Evolutionary conservation across 2,329 filamentous ascomycete species (phyloP).

Genomic region (Trichophyton equinum): DNA sequence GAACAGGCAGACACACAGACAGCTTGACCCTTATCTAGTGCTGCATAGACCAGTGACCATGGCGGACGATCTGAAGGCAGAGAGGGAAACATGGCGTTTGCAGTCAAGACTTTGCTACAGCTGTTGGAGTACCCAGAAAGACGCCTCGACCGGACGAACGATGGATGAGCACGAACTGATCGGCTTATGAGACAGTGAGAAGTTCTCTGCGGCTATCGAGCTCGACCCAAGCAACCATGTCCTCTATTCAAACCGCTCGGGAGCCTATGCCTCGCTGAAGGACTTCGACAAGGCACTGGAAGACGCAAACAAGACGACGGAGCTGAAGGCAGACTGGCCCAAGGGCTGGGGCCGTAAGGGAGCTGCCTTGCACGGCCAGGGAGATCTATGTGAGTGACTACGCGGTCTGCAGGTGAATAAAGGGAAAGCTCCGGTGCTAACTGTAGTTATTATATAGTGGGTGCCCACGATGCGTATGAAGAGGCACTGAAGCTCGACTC

Average conservation of each 20-base stretch:
- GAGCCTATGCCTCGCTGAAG: conserved; percentile 72
- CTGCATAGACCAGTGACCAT: conserved; percentile 29
- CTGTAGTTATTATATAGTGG: conserved; percentile 40
- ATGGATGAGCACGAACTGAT: neutral
- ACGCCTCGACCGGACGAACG: neutral
- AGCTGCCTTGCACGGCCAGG: conserved; percentile 73
- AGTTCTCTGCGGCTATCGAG: conserved; percentile 87
- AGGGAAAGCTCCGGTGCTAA: conserved; percentile 3
- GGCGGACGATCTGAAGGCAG: conserved; percentile 80
- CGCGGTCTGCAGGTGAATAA: conserved; percentile 11
- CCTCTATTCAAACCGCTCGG: conserved; percentile 94
- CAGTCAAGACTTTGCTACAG: conserved; percentile 93
- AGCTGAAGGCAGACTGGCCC: conserved; percentile 94
- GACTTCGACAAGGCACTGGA: conserved; percentile 73
- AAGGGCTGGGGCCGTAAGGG: conserved; percentile 95
- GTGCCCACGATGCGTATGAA: conserved; percentile 80
- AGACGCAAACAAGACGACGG: conserved; percentile 85
- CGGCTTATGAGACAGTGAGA: conserved; percentile 50
- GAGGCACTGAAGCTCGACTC: conserved; percentile 89
- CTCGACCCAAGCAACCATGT: conserved; percentile 86
- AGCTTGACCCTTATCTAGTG: neutral
- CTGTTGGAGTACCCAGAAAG: conserved; percentile 58
- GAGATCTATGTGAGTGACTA: conserved; percentile 55
- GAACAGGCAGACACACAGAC: neutral
- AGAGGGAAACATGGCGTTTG: conserved; percentile 98